phyloP scores from a whole-genome alignment of 169 alveolate species.

The Pseudocohnilembus persalinus region DNA sequence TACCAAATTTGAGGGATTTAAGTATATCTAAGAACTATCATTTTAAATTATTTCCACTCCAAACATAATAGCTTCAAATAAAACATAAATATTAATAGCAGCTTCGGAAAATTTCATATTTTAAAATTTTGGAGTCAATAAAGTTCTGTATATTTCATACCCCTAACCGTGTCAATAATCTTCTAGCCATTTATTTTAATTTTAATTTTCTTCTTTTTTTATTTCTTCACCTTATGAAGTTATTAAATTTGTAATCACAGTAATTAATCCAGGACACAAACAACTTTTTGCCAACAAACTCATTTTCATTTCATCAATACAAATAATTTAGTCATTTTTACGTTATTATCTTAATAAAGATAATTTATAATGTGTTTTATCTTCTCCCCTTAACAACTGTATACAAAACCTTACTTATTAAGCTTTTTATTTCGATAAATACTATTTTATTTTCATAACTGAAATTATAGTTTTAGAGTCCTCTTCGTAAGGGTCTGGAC shows the following conservation, averaged over 20 bases:
- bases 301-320: slow-evolving; percentile 80
- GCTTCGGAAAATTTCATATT: slow-evolving; percentile 60
- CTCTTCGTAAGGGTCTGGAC: slow-evolving; percentile 74
- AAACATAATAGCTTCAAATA: slow-evolving; percentile 66
- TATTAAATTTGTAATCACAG: slow-evolving; percentile 73
- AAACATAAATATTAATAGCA: slow-evolving; percentile 64
- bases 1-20: slow-evolving; percentile 62
- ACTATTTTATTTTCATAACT: slow-evolving; percentile 80
- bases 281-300: slow-evolving; percentile 79
- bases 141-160: slow-evolving; percentile 75
- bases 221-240: slow-evolving; percentile 57
- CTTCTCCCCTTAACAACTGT: slow-evolving; percentile 76
- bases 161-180: slow-evolving; percentile 82
- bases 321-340: slow-evolving; percentile 76
- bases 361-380: slow-evolving; percentile 77
- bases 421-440: slow-evolving; percentile 46
- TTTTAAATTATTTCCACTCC: slow-evolving; percentile 72
- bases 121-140: slow-evolving; percentile 47
- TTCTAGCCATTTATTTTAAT: slow-evolving; percentile 63
- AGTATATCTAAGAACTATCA: slow-evolving; percentile 54
- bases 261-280: slow-evolving; percentile 79
- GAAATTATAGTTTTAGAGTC: slow-evolving; percentile 75
- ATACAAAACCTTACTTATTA: slow-evolving; percentile 61
- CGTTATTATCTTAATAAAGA: slow-evolving; percentile 53
- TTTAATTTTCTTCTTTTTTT: slow-evolving; percentile 51